Conservation (phyloP, 148 eudicot genomes). For the Agrostemma githago region DNA sequence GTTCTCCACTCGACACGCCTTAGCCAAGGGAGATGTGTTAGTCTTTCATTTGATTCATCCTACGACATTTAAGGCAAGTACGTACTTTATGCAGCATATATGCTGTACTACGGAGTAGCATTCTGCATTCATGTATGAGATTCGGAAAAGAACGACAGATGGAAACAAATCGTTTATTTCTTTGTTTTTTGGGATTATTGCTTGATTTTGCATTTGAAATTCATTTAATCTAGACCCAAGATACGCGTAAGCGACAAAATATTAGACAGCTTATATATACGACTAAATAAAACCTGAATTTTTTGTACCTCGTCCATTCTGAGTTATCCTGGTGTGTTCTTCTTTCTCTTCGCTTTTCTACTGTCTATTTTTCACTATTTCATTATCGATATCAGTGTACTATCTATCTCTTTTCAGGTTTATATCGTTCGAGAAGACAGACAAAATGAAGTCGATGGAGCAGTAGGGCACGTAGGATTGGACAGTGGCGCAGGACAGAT, state of each 20-base stretch:
- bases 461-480: conserved; percentile 19
- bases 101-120: background rate
- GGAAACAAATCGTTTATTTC: background rate
- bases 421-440: conserved; percentile 45
- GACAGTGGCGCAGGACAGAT: conserved; percentile 14
- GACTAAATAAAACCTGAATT: no score
- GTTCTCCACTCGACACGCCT: conserved; percentile 26
- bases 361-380: no score
- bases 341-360: background rate
- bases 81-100: background rate
- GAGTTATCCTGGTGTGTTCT: background rate
- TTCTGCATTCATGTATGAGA: background rate
- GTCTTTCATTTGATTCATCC: conserved; percentile 29
- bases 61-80: conserved; percentile 27
- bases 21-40: conserved; percentile 31
- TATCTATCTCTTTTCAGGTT: conserved; percentile 35
- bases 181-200: background rate
- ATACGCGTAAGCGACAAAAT: background rate
- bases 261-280: background rate
- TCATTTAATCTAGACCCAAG: background rate
- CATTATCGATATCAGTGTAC: no score
- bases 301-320: no score
- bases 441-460: conserved; percentile 37
- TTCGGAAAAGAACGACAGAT: background rate
- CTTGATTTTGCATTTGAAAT: background rate